Percentiles rank a stretch among this genome's conserved stretches.
Evolutionary conservation across 2,329 filamentous ascomycete genomes (phyloP).

Genomic region (Fusarium coicis): DNA sequence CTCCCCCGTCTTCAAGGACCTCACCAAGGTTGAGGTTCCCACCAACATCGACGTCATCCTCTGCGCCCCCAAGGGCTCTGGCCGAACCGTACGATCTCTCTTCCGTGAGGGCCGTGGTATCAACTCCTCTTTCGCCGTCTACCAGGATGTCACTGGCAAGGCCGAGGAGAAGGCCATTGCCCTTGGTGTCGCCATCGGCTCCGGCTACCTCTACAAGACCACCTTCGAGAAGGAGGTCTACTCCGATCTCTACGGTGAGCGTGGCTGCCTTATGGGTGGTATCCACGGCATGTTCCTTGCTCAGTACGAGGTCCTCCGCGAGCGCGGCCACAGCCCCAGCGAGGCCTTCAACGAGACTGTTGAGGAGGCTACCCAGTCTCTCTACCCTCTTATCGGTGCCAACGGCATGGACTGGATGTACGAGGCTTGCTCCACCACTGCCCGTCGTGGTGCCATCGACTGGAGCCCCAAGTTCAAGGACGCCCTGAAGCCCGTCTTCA

Average conservation of each 20-base stretch:
- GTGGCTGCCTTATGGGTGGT: slow-evolving; percentile 99
- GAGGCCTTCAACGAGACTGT: slow-evolving; percentile 99
- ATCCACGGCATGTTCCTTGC: slow-evolving; percentile 99
- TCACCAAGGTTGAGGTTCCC: slow-evolving; percentile 98
- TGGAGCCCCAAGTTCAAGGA: slow-evolving; percentile 98
- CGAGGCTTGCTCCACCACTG: slow-evolving; percentile 98
- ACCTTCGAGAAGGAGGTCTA: slow-evolving; percentile 99
- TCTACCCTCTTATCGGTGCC: slow-evolving; percentile 97
- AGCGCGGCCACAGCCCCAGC: slow-evolving; percentile 95
- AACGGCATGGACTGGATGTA: slow-evolving; percentile 99
- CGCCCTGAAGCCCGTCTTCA: slow-evolving; percentile 98
- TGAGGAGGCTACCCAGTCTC: slow-evolving; percentile 97
- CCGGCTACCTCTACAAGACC: slow-evolving; percentile 99
- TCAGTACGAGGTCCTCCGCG: slow-evolving; percentile 99
- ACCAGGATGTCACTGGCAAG: slow-evolving; percentile 97
- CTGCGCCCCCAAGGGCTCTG: slow-evolving; percentile 98
- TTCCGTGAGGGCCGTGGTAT: slow-evolving; percentile 99
- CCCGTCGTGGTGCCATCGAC: slow-evolving; percentile 97
- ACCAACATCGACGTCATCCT: slow-evolving; percentile 98
- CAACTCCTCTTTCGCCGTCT: slow-evolving; percentile 99
- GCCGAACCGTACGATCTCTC: slow-evolving; percentile 96
- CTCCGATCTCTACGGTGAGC: slow-evolving; percentile 99
- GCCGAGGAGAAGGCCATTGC: slow-evolving; percentile 98
- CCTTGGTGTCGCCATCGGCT: slow-evolving; percentile 95
- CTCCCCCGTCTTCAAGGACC: slow-evolving; percentile 99